Base-by-base conservation (phyloP, 305 asterid species). In the Solanum hybrid region DNA sequence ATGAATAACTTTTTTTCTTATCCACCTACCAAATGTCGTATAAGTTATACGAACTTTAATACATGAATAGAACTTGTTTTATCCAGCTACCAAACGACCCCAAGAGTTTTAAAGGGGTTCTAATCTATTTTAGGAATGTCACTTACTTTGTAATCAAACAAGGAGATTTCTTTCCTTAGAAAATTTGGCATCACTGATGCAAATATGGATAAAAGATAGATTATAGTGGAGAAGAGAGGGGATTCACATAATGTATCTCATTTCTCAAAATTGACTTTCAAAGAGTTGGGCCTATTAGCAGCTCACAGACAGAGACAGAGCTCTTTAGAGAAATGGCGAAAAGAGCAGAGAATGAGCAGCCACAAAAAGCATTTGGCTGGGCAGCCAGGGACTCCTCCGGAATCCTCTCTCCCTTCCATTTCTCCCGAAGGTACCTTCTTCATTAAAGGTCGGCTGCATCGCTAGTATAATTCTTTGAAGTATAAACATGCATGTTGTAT, bases 301-400 rank as follows among this genome's bases (percentile, higher is more conserved):
- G 32, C 14, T 7, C 60, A 78, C 40, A 7, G 27, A 34, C 17
- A 69, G 4, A 24, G 1, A 24, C 7, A 24, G 7, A 24, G 76
- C 10, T 2, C 11, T 22, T 75, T 75, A 31, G 13, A 32, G 35
- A 90, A 42, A 91, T 86, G 91, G 90, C 78, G 8, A 88, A 37
- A 26, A 40, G 72, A 10, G 73, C 88, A 72, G 92, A 89, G 72
- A 89, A 85, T 3, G 90, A 88, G 86, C 91, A 91, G 77, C 77
- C 92, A 78, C 92, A 87, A 13, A 93, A 91, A 85, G 95, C 95
- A 84, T 92, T 92, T 69, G 97, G 96, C 15, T 95, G 91, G 94
- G 96, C 96, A 78, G 95, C 97, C 17, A 92, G 77, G 5, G 97
- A 94, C 84, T 9, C 90, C 86, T 95, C 96, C 66, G 95, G 97